Conservation (phyloP, 2,329 filamentous ascomycete genomes). For the Metarhizium guizhouense region DNA sequence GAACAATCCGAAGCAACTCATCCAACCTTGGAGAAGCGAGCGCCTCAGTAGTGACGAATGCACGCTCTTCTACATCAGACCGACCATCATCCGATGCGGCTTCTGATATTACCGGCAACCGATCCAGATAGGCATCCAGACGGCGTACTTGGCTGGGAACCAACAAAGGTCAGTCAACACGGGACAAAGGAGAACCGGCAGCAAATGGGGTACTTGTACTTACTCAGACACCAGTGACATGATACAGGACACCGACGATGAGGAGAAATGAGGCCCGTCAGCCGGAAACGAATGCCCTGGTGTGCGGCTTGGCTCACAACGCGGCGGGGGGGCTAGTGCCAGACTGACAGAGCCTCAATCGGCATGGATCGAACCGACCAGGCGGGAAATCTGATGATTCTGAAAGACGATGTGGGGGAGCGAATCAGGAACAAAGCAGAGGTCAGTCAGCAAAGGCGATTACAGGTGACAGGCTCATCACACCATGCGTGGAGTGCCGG, state of each 20-base stretch:
- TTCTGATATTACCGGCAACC: conserved; percentile 36
- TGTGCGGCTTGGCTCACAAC: conserved; percentile 1
- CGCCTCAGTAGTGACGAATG: conserved; percentile 27
- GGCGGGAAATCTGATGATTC: conserved; percentile 2
- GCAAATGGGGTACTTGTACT: conserved; percentile 15
- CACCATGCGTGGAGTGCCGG: conserved; percentile 13
- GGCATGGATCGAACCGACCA: conserved; percentile 6
- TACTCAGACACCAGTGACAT: conserved; percentile 43
- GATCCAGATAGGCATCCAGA: conserved; percentile 57
- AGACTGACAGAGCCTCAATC: conserved; percentile 9
- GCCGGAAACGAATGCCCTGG: neutral
- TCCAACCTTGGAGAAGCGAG: conserved; percentile 46
- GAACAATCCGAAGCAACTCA: conserved; percentile 59
- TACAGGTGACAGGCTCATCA: conserved; percentile 10
- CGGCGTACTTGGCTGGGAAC: conserved; percentile 47
- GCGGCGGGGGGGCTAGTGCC: conserved; percentile 5
- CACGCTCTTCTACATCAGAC: conserved; percentile 25
- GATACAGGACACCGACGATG: neutral
- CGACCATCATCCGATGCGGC: conserved; percentile 32
- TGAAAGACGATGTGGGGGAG: conserved; percentile 1
- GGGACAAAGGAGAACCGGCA: neutral
- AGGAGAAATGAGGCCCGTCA: neutral
- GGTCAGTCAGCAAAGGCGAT: neutral
- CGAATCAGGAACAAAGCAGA: conserved; percentile 3
- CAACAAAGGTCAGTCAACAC: conserved; percentile 9